Evolutionary conservation across 2,329 filamentous ascomycete genomes (phyloP).

Genomic region (Talaromyces sp.): DNA sequence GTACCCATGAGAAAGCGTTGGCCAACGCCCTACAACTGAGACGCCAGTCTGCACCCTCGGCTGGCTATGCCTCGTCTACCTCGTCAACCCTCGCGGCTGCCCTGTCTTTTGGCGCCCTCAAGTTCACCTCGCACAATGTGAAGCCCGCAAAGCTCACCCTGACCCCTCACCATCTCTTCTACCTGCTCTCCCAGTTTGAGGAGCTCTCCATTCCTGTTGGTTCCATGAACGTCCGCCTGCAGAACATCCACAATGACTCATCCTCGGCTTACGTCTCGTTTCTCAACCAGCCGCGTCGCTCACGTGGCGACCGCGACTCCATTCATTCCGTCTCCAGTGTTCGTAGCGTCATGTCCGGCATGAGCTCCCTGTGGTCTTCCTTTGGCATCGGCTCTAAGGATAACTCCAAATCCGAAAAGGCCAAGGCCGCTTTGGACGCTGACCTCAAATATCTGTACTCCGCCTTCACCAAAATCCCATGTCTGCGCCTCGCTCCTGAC

Average conservation of each 20-base stretch:
- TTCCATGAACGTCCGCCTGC: conserved; percentile 90
- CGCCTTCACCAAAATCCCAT: conserved; percentile 96
- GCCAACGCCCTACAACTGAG: conserved; percentile 90
- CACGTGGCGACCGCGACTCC: conserved; percentile 80
- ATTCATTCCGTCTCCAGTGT: conserved; percentile 96
- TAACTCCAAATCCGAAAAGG: conserved; percentile 78
- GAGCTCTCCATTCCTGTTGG: conserved; percentile 85
- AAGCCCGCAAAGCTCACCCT: conserved; percentile 89
- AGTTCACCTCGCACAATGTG: conserved; percentile 74
- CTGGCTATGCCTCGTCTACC: conserved; percentile 61
- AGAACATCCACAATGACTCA: conserved; percentile 85
- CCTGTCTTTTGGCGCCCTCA: conserved; percentile 77
- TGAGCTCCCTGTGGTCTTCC: conserved; percentile 88
- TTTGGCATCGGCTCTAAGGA: conserved; percentile 77
- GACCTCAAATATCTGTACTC: conserved; percentile 97
- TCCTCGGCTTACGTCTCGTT: conserved; percentile 93
- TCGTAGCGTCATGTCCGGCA: conserved; percentile 93
- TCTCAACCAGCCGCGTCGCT: conserved; percentile 73
- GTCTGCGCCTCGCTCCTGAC: conserved; percentile 82
- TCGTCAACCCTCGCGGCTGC: conserved; percentile 71
- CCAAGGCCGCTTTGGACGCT: conserved; percentile 75
- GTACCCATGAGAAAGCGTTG: conserved; percentile 92
- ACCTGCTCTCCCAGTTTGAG: conserved; percentile 90
- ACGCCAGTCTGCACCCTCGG: conserved; percentile 57
- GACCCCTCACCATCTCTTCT: conserved; percentile 95